Evolutionary conservation across 495 filamentous ascomycete genomes (phyloP), one percentile per base, ranked within the genome.

Genomic region (Aspergillus campestris): DNA sequence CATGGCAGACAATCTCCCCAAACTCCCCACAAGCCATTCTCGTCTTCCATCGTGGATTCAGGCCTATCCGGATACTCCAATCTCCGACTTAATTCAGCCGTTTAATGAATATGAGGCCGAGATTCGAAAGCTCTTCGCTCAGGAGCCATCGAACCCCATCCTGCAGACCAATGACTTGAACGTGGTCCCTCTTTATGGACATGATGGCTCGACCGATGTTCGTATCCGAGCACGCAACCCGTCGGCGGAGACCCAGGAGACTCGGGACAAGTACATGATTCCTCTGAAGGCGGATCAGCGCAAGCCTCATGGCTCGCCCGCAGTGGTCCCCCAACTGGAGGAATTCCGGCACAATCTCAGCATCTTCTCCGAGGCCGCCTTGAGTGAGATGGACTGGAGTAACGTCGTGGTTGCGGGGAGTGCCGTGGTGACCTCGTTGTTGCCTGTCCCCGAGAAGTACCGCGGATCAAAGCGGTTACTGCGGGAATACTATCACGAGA

Each of bases 401-500:
- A 89, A 91, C 57, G 74, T 90, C 24, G 76, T 89, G 11, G 87
- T 77, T 9, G 83, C 86, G 10, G 87, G 87, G 3, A 86, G 81
- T 31, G 78, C 86, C 1, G 86, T 89, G 9, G 77, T 83, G 29
- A 90, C 86, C 43, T 77, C 79, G 18, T 67, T 90, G 9, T 63
- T 90, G 1, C 83, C 84, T 1, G 81, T 90, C 28, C 86, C 86
- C 0, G 64, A 77, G 0, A 58, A 82, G 49, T 77, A 82, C 59
- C 74, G 64, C 32, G 59, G 68, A 14, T 82, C 80, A 12, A 88
- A 87, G 69, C 73, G 77, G 48, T 64, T 55, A 7, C 49, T 68
- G 49, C 80, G 86, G 32, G 67, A 84, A 34, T 91, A 83, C 58
- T 94, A 90, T 51, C 78, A 94, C 51, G 78, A 90, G 50, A 74